Evolutionary conservation across 2,329 filamentous ascomycete genomes (phyloP).

Genomic region (Pleochaeta shiraiana): DNA sequence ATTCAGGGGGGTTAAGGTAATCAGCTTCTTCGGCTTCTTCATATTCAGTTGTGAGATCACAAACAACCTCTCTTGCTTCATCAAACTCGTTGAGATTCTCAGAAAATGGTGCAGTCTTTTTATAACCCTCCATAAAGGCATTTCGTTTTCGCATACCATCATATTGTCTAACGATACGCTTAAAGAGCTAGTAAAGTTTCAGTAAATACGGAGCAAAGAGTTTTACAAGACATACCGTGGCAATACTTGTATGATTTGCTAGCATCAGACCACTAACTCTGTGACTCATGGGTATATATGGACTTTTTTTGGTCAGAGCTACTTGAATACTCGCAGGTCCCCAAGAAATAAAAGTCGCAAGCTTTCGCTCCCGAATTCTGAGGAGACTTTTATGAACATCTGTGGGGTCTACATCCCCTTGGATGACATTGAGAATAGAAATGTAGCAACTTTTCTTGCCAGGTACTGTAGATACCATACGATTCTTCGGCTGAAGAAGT

Average conservation of each 20-base stretch:
- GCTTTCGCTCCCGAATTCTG: slow-evolving; percentile 77
- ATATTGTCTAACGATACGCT: slow-evolving; percentile 79
- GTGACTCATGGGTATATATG: slow-evolving; percentile 85
- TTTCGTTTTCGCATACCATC: slow-evolving; percentile 90
- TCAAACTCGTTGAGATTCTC: slow-evolving; percentile 91
- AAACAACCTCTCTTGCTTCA: slow-evolving; percentile 76
- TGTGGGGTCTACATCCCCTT: slow-evolving; percentile 93
- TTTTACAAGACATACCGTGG: slow-evolving; percentile 36
- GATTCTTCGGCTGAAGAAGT: slow-evolving; percentile 90
- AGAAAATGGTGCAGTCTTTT: slow-evolving; percentile 81
- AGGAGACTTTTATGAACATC: slow-evolving; percentile 97
- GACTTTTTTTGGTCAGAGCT: slow-evolving; percentile 86
- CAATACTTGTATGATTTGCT: slow-evolving; percentile 93
- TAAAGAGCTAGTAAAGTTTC: slow-evolving; percentile 43
- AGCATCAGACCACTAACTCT: slow-evolving; percentile 94
- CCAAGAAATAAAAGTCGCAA: slow-evolving; percentile 97
- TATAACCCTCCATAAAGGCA: slow-evolving; percentile 90
- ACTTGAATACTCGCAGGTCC: slow-evolving; percentile 96
- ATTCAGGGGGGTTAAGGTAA: slow-evolving; percentile 48
- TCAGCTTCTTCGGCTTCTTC: slow-evolving; percentile 83
- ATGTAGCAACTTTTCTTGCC: slow-evolving; percentile 98
- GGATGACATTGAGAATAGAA: slow-evolving; percentile 95
- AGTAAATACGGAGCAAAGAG: neutral
- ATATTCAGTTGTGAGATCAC: slow-evolving; percentile 82
- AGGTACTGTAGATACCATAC: slow-evolving; percentile 93